Conservation (phyloP, 139 green algal species). For the Dunaliella sp. region DNA sequence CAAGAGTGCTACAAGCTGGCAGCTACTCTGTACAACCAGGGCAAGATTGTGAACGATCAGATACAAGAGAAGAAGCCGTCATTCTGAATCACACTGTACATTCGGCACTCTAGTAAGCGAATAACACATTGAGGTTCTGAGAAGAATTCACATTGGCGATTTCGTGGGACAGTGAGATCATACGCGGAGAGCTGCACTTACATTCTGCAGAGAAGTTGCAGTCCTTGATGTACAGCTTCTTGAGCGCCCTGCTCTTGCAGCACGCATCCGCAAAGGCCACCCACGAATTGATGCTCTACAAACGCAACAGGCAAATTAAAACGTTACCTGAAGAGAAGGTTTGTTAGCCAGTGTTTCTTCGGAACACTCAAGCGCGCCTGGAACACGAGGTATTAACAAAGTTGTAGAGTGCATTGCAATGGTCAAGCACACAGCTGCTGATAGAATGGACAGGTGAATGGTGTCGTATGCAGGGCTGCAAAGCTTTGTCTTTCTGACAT, state of each 20-base stretch:
- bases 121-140: neutral
- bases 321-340: no score
- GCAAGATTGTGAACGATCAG: neutral
- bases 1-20: no score
- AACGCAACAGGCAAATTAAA: no score
- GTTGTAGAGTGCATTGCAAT: neutral
- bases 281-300: slow-evolving; percentile 50
- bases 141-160: neutral
- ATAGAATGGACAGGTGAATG: no score
- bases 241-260: slow-evolving; percentile 36
- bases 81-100: neutral
- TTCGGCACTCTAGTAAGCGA: neutral
- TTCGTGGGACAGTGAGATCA: no score
- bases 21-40: neutral
- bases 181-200: neutral
- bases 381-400: no score
- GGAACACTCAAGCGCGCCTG: no score
- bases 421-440: neutral
- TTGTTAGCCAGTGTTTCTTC: no score
- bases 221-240: slow-evolving; percentile 44
- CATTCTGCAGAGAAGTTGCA: slow-evolving; percentile 36
- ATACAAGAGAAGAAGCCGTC: neutral
- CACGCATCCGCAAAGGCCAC: slow-evolving; percentile 46
- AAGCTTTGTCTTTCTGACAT: no score
- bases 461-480: no score